Percentiles rank a stretch among this genome's conserved stretches.
These are phyloP conservation scores for Cylindrotheca closterium DNA, from an alignment of 108 stramenopile species.

Conservation along the genomic window DNA sequence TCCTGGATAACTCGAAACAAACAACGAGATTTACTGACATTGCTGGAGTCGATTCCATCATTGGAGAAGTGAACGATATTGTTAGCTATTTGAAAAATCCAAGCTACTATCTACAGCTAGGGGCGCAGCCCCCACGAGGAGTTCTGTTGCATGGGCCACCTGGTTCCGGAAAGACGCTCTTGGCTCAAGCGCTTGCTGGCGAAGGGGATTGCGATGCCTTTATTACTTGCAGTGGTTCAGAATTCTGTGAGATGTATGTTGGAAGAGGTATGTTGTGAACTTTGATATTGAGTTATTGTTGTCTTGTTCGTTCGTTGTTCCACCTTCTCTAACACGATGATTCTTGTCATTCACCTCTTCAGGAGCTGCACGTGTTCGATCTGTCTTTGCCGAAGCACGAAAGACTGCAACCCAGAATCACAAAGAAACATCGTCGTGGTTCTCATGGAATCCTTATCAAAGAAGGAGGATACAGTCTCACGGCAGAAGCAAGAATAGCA, in stretches of 20 bases:
- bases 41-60: constrained; percentile 85
- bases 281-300: too few relatives aligned
- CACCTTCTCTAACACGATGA: neutral
- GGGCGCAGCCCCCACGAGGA: constrained; percentile 70
- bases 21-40: constrained; percentile 87
- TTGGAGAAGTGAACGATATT: constrained; percentile 86
- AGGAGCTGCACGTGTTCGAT: constrained; percentile 87
- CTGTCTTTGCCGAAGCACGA: constrained; percentile 78
- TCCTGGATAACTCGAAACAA: neutral
- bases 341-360: neutral
- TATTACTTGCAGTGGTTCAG: constrained; percentile 71
- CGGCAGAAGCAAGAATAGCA: constrained; percentile 22
- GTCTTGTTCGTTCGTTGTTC: neutral
- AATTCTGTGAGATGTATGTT: constrained; percentile 86
- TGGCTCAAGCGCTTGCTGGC: constrained; percentile 77
- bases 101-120: constrained; percentile 43
- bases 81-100: constrained; percentile 69
- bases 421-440: constrained; percentile 1
- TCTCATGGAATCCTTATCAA: constrained; percentile 2
- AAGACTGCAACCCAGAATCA: constrained; percentile 35
- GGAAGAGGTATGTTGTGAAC: constrained; percentile 16
- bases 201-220: constrained; percentile 77
- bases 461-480: too few relatives aligned
- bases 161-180: constrained; percentile 81
- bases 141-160: constrained; percentile 82